phyloP scores from a whole-genome alignment of 2,329 filamentous ascomycete genomes.

The Akanthomyces lecanii region DNA sequence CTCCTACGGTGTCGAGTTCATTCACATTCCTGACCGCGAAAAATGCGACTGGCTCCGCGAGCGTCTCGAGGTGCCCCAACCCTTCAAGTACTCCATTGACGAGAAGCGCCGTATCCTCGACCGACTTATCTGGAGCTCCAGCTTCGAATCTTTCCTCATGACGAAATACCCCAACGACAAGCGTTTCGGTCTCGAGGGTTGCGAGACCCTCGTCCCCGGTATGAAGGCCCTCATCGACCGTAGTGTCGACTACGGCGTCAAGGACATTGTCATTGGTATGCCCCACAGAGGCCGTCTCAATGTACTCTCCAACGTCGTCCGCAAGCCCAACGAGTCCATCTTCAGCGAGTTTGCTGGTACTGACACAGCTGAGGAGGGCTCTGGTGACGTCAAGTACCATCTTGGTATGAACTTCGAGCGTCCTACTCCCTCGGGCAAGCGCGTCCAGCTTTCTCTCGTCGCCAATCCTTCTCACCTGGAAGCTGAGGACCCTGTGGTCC shows the following conservation, averaged over 20 bases:
- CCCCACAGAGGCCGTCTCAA: constrained; percentile 98
- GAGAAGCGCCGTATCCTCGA: constrained; percentile 98
- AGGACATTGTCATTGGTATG: constrained; percentile 99
- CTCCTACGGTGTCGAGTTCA: constrained; percentile 97
- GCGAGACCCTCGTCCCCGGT: constrained; percentile 92
- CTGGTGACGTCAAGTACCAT: constrained; percentile 99
- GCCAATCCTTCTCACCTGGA: constrained; percentile 98
- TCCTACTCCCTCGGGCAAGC: constrained; percentile 95
- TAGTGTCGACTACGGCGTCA: constrained; percentile 96
- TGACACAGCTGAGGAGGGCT: constrained; percentile 83
- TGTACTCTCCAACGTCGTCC: constrained; percentile 95
- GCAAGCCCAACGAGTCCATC: constrained; percentile 99
- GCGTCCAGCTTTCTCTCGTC: constrained; percentile 96
- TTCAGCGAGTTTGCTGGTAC: constrained; percentile 97
- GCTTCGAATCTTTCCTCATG: constrained; percentile 90
- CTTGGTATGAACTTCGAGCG: constrained; percentile 99
- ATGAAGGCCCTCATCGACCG: constrained; percentile 99
- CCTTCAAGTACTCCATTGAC: constrained; percentile 96
- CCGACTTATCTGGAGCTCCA: constrained; percentile 96
- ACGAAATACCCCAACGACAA: constrained; percentile 99
- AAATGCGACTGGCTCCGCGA: constrained; percentile 98
- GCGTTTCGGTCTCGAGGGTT: constrained; percentile 96
- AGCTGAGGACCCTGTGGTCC: constrained; percentile 94
- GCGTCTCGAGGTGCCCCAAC: constrained; percentile 86
- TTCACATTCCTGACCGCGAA: constrained; percentile 94